Conservation (phyloP, 2,329 filamentous ascomycete genomes). For the Aspergillus flavus region DNA sequence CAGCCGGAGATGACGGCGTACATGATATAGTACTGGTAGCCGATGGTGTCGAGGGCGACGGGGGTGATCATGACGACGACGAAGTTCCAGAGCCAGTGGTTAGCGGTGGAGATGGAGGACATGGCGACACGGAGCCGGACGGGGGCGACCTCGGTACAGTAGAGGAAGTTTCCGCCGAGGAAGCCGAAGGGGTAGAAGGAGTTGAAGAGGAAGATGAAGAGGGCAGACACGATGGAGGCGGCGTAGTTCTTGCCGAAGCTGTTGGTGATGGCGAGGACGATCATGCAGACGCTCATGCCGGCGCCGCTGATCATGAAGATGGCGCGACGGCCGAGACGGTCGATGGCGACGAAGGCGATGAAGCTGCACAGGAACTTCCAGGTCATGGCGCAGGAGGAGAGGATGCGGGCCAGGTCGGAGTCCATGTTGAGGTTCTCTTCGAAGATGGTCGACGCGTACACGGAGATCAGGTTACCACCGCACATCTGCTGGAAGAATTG, state of each 20-base stretch:
- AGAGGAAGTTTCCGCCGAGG: conserved; percentile 60
- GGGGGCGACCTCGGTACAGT: conserved; percentile 50
- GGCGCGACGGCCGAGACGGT: conserved; percentile 53
- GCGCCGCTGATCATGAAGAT: conserved; percentile 56
- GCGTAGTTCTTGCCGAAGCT: conserved; percentile 29
- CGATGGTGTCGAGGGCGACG: conserved; percentile 57
- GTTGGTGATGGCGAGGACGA: conserved; percentile 50
- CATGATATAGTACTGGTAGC: conserved; percentile 57
- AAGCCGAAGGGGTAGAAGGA: conserved; percentile 66
- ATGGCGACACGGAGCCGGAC: conserved; percentile 56
- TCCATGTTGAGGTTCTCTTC: conserved; percentile 18
- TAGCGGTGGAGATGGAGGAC: conserved; percentile 64
- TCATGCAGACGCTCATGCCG: conserved; percentile 60
- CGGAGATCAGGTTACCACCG: conserved; percentile 22
- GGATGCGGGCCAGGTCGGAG: conserved; percentile 30
- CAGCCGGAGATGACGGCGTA: conserved; percentile 49
- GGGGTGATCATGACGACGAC: conserved; percentile 67
- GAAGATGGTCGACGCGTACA: conserved; percentile 23
- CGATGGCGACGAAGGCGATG: conserved; percentile 54
- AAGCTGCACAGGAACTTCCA: conserved; percentile 60
- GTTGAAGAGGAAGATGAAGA: conserved; percentile 63
- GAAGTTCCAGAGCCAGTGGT: conserved; percentile 63
- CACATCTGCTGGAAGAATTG: conserved; percentile 26
- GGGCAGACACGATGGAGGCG: conserved; percentile 21
- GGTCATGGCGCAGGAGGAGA: conserved; percentile 55